These are phyloP conservation scores for Leptographium wingfieldii DNA, from an alignment of 2,329 filamentous ascomycete genomes.

Conservation along the genomic window DNA sequence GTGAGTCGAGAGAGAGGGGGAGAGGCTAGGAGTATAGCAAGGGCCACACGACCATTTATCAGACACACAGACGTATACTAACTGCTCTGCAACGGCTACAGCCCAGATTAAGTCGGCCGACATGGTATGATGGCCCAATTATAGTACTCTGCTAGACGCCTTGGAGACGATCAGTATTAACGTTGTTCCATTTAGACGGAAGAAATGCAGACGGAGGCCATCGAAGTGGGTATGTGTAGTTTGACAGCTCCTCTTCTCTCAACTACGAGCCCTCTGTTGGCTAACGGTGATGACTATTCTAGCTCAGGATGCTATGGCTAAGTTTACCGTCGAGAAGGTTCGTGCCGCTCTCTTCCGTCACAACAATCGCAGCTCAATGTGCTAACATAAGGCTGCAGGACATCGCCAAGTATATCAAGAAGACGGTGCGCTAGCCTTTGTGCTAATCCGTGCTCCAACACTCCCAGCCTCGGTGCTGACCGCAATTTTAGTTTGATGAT, in stretches of 20 bases:
- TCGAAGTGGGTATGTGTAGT: constrained; percentile 73
- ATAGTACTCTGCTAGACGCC: background rate
- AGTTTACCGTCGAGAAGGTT: constrained; percentile 51
- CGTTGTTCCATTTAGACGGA: constrained; percentile 52
- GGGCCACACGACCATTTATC: background rate
- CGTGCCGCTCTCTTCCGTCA: background rate
- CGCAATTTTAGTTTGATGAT: constrained; percentile 67
- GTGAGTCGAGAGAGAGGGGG: constrained; percentile 26
- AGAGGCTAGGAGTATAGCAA: background rate
- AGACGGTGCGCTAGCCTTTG: constrained; percentile 49
- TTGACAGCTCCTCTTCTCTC: background rate
- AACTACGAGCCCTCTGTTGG: background rate
- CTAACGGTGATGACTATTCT: background rate
- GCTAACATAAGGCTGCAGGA: constrained; percentile 41
- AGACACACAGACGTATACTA: constrained; percentile 2
- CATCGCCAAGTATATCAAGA: constrained; percentile 92
- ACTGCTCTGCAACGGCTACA: constrained; percentile 24
- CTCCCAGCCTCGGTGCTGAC: background rate
- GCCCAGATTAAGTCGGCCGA: constrained; percentile 96
- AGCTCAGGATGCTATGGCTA: constrained; percentile 52
- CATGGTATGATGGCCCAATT: constrained; percentile 54
- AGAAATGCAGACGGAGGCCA: constrained; percentile 90
- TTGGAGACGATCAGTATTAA: background rate
- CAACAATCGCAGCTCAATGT: background rate
- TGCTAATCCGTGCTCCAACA: background rate